Evolutionary conservation across 192 early-diverging fungal species (phyloP), one percentile per base, ranked within the genome.

Genomic region (Entomortierella parvispora): DNA sequence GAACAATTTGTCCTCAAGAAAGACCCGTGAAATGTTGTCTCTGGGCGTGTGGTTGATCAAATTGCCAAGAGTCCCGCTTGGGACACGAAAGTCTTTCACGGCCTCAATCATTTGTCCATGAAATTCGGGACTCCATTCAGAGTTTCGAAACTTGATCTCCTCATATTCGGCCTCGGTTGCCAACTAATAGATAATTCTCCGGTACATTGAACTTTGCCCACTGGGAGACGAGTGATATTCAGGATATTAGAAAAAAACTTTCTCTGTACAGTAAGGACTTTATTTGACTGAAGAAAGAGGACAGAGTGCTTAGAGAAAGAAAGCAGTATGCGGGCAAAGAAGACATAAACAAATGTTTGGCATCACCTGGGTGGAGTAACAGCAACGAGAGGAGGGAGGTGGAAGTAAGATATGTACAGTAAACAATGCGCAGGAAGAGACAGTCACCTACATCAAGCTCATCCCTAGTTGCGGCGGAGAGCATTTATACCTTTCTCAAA

Each of bases 61-160:
- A 17, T 57, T 32, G 10, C 65, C 45, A 29, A 67, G n/a, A 1
- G 54, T 46, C 8, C 65, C 65, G 15, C 22, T 37, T 11, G 65
- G 65, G 25, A 22, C 37, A 12, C 11, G 23, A 33, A 57, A 67
- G 26, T 57, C 44, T 3, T 20, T 12, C 14, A 67, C 40, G 4
- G 29, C 45, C 23, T 49, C 49, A 31, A 67, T 56, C 31, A 37
- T 37, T 17, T 42, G 4, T 14, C 57, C 54, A 8, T 23, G 46
- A 8, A 45, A 26, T 31, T 57, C 54, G 40, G 65, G 54, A 15
- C 53, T 45, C 65, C 65, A 67, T 28, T 67, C 65, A 4, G 65
- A 46, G 12, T 48, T 57, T 20, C 65, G 42, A 28, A 49, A 45
- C 51, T 46, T n/a, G n/a, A 10, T 12, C 49, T 22, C 10, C 57